Evolutionary conservation across 768 basidiomycete genomes (phyloP).

Genomic region (Podaxis sp.): DNA sequence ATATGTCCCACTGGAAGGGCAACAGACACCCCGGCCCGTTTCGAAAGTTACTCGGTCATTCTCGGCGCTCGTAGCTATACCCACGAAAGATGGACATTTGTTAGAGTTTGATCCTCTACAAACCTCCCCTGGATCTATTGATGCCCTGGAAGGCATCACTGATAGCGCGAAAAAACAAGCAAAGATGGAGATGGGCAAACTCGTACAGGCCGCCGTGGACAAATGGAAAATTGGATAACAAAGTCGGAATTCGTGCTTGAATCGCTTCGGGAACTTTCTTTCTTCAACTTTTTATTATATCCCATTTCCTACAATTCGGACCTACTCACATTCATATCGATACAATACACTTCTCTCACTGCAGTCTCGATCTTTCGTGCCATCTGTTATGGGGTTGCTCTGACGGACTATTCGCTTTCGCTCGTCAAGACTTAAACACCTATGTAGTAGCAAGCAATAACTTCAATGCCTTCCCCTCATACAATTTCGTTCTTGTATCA

Average conservation of each 20-base stretch:
- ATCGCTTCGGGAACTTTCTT: not conserved
- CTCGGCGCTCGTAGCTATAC: conserved; percentile 72
- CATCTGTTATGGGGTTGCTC: not conserved
- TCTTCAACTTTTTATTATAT: not conserved
- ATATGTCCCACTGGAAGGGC: conserved; percentile 19
- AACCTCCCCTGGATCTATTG: conserved; percentile 69
- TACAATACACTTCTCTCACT: not conserved
- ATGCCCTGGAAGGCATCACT: conserved; percentile 75
- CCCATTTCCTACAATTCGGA: not conserved
- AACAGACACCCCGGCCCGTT: conserved; percentile 36
- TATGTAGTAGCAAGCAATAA: conserved; percentile 9
- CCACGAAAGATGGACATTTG: conserved; percentile 78
- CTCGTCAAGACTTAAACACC: not conserved
- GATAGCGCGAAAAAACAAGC: conserved; percentile 84
- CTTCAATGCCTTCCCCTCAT: not conserved
- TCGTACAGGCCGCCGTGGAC: conserved; percentile 71
- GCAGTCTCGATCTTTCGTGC: not conserved
- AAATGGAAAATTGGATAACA: conserved; percentile 66
- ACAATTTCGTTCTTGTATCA: conserved; percentile 9
- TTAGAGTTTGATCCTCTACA: conserved; percentile 83
- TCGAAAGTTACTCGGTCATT: conserved; percentile 35
- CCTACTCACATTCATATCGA: conserved; percentile 1
- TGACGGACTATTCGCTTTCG: conserved; percentile 4
- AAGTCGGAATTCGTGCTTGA: not conserved
- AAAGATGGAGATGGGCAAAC: conserved; percentile 68